Percentiles rank a stretch among this genome's conserved stretches.
These are phyloP conservation scores for Cutaneotrichosporon arboriforme DNA, from an alignment of 1,284 basidiomycete genomes.

Conservation along the genomic window DNA sequence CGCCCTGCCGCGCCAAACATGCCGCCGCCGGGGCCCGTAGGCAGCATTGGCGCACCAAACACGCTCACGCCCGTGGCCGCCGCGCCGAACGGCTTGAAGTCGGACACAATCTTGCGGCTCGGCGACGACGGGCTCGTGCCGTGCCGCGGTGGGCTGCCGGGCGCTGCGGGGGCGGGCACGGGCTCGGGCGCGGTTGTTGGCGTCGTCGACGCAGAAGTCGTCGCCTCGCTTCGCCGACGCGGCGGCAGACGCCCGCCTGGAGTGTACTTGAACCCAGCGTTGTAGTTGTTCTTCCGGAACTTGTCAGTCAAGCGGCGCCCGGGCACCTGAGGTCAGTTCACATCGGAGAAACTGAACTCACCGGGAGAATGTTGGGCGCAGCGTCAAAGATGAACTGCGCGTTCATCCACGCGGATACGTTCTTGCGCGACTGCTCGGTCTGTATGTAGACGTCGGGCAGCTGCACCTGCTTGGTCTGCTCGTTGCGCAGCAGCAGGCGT, in stretches of 20 bases:
- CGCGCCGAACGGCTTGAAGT: constrained; percentile 79
- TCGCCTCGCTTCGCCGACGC: constrained; percentile 40
- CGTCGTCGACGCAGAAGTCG: neutral
- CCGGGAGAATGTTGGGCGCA: constrained; percentile 71
- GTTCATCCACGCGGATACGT: constrained; percentile 78
- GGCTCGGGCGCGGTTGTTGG: neutral
- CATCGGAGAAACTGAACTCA: constrained; percentile 43
- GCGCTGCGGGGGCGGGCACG: constrained; percentile 1
- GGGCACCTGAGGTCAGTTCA: constrained; percentile 58
- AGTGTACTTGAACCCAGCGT: constrained; percentile 51
- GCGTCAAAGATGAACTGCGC: constrained; percentile 70
- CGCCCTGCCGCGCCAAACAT: constrained; percentile 45
- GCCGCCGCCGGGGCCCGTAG: constrained; percentile 45
- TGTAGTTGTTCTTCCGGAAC: constrained; percentile 54
- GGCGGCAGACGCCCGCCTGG: constrained; percentile 54
- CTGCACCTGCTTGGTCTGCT: constrained; percentile 92
- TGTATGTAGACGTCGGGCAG: constrained; percentile 96
- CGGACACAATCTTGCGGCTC: constrained; percentile 74
- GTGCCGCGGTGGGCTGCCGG: constrained; percentile 46
- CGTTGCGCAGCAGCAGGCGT: constrained; percentile 81
- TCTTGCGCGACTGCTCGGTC: constrained; percentile 78
- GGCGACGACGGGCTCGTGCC: constrained; percentile 48
- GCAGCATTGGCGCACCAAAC: constrained; percentile 49
- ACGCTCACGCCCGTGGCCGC: constrained; percentile 20
- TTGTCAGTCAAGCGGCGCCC: constrained; percentile 91